Evolutionary conservation across 2,329 filamentous ascomycete species (phyloP).

Genomic region (Colletotrichum costaricense): DNA sequence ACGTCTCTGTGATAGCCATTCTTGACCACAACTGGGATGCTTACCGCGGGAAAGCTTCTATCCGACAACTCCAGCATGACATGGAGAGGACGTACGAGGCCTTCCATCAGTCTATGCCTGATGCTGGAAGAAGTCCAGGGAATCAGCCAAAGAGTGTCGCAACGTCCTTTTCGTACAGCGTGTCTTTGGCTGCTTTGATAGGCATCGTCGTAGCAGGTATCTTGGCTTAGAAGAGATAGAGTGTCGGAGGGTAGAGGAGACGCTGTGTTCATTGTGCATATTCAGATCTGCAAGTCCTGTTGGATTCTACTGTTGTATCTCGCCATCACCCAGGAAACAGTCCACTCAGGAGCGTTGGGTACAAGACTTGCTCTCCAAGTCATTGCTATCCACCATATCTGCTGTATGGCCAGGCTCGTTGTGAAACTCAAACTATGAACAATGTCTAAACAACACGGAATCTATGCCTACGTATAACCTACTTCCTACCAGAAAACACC

Average conservation of each 20-base stretch:
- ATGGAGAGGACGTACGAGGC: slow-evolving; percentile 20
- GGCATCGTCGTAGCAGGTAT: background rate
- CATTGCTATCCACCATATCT: too few relatives aligned
- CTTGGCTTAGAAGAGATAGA: background rate
- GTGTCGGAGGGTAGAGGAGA: background rate
- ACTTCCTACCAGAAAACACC: slow-evolving; percentile 46
- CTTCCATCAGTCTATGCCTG: slow-evolving; percentile 9
- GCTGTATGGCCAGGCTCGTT: too few relatives aligned
- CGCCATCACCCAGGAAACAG: too few relatives aligned
- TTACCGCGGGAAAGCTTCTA: slow-evolving; percentile 6
- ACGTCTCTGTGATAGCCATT: background rate
- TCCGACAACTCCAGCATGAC: slow-evolving; percentile 17
- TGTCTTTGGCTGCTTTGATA: background rate
- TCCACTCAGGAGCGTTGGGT: too few relatives aligned
- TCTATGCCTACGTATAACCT: background rate
- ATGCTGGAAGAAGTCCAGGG: background rate
- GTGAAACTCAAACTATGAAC: background rate
- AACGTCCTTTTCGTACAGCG: background rate
- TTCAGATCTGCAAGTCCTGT: background rate
- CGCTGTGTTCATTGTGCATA: background rate
- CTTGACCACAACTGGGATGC: slow-evolving; percentile 18
- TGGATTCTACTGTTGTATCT: too few relatives aligned
- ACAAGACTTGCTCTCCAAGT: too few relatives aligned
- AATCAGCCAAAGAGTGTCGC: slow-evolving; percentile 5
- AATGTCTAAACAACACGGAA: background rate